These are phyloP conservation scores for Mycena olivaceomarginata DNA, from an alignment of 768 basidiomycete genomes.

Conservation along the genomic window DNA sequence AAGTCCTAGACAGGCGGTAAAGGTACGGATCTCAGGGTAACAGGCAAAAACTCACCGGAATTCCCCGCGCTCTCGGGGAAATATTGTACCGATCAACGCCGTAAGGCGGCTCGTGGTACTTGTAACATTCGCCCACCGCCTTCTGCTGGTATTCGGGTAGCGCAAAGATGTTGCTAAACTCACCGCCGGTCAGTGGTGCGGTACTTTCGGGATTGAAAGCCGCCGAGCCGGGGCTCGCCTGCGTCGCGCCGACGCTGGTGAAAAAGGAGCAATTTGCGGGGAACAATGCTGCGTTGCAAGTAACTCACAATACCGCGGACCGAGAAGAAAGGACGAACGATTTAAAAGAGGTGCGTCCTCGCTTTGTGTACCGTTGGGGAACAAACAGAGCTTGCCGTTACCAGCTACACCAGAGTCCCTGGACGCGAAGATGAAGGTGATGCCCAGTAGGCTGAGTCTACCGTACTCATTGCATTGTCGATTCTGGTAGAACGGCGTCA, in stretches of 20 bases:
- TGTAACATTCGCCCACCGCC: not conserved
- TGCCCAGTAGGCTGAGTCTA: constrained; percentile 7
- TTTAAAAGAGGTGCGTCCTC: constrained; percentile 3
- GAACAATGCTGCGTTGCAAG: not conserved
- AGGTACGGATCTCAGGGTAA: not conserved
- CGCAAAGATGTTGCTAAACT: constrained; percentile 15
- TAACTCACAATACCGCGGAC: not conserved
- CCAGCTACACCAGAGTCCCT: constrained; percentile 19
- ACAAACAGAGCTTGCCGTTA: not conserved
- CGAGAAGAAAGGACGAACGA: not conserved
- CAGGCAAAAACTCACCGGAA: not conserved
- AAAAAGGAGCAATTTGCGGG: constrained; percentile 18
- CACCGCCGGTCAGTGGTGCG: not conserved
- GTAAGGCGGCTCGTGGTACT: constrained; percentile 1
- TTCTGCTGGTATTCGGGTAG: not conserved
- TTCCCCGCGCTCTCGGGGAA: not conserved
- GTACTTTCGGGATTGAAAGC: constrained; percentile 7
- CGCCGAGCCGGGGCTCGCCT: constrained; percentile 1
- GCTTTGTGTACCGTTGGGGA: constrained; percentile 15
- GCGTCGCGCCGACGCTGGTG: constrained; percentile 12
- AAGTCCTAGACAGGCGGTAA: not conserved
- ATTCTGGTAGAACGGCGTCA: not conserved
- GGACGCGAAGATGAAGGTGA: not conserved
- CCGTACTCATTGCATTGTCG: constrained; percentile 22
- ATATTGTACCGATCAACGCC: constrained; percentile 3